Conservation (phyloP, 2,329 filamentous ascomycete genomes). For the Colletotrichum aenigma region DNA sequence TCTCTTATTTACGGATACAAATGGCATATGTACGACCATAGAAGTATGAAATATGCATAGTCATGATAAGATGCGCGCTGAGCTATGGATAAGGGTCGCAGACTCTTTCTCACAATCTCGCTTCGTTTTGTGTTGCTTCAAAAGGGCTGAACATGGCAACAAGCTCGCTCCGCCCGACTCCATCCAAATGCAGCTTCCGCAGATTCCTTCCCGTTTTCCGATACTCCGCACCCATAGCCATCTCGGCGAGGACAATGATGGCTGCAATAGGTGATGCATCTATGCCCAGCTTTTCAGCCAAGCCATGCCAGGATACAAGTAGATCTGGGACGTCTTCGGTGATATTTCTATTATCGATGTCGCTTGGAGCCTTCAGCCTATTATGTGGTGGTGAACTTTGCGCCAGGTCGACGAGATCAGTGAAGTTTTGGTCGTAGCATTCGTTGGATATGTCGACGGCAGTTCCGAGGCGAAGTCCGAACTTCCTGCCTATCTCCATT, state of each 20-base stretch:
- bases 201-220: neutral
- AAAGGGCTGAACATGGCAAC: neutral
- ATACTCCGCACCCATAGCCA: neutral
- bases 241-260: conserved; percentile 1
- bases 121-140: neutral
- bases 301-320: neutral
- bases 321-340: conserved; percentile 1
- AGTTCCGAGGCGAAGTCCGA: neutral
- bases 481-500: neutral
- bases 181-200: neutral
- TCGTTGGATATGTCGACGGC: conserved; percentile 10
- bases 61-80: neutral
- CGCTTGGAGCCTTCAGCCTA: neutral
- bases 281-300: neutral
- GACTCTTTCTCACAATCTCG: neutral
- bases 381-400: conserved; percentile 3
- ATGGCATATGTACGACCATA: neutral
- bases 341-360: neutral
- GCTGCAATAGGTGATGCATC: conserved; percentile 5
- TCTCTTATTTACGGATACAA: neutral
- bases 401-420: neutral
- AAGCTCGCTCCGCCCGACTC: neutral
- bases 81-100: neutral
- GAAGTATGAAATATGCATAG: neutral
- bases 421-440: neutral